A percentile compares a stretch with the other conserved stretches of the same genome.
Conservation (phyloP, 108 stramenopile species). For the Nitzschia putrida region DNA sequence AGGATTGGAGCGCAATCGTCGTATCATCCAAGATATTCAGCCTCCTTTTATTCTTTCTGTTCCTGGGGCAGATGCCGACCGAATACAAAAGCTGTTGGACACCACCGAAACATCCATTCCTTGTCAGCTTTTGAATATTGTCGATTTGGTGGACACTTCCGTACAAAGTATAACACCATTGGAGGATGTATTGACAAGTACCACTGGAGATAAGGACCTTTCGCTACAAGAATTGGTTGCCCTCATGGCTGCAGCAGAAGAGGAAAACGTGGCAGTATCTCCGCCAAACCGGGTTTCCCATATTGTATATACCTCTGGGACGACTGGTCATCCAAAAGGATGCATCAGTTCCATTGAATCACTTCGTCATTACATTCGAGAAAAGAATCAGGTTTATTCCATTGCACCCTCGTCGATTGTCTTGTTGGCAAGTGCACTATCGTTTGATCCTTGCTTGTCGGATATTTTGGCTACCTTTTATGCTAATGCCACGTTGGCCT, state of each 20-base stretch:
- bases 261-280: not conserved
- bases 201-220: conserved; percentile 4
- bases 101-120: not conserved
- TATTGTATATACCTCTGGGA: conserved; percentile 94
- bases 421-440: conserved; percentile 74
- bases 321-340: conserved; percentile 94
- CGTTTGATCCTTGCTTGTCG: conserved; percentile 84
- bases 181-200: not conserved
- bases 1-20: conserved; percentile 60
- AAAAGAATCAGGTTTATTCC: conserved; percentile 64
- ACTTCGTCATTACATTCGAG: conserved; percentile 58
- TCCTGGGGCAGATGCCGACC: conserved; percentile 40
- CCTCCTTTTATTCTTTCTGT: conserved; percentile 57
- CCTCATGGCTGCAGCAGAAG: conserved; percentile 2
- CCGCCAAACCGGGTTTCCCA: conserved; percentile 52
- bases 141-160: not conserved
- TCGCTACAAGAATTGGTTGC: conserved; percentile 15
- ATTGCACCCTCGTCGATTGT: conserved; percentile 51
- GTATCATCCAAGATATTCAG: conserved; percentile 56
- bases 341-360: conserved; percentile 71
- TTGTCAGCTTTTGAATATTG: conserved; percentile 11
- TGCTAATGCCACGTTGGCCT: conserved; percentile 52
- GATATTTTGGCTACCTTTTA: conserved; percentile 75
- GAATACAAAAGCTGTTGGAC: conserved; percentile 21
- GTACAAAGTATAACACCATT: not conserved